phyloP scores from a whole-genome alignment of 2,329 filamentous ascomycete species.

The Aspergillus hortae region DNA sequence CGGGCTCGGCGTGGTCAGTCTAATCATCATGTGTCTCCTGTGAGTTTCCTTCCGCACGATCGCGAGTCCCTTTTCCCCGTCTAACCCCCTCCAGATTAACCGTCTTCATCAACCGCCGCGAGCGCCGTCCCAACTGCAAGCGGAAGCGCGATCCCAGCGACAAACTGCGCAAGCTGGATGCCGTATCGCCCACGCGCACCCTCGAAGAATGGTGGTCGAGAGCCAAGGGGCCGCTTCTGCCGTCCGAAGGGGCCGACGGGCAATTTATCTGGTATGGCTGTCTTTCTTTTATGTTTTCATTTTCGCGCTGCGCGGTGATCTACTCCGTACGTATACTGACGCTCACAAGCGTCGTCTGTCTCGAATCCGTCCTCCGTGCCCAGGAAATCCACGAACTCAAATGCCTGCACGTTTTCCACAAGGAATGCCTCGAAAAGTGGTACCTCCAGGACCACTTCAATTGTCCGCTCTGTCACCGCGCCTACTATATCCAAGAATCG shows the following conservation, averaged over 20 bases:
- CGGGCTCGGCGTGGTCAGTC: constrained; percentile 27
- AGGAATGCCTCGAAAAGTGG: constrained; percentile 39
- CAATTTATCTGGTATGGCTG: constrained; percentile 35
- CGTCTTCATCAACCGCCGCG: constrained; percentile 32
- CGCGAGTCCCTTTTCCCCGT: not conserved
- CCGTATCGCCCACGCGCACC: constrained; percentile 32
- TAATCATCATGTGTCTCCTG: constrained; percentile 32
- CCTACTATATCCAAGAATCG: constrained; percentile 31
- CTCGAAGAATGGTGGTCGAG: constrained; percentile 37
- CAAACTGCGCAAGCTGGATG: constrained; percentile 33
- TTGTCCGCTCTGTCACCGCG: constrained; percentile 36
- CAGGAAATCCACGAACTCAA: constrained; percentile 37
- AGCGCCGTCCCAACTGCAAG: constrained; percentile 18
- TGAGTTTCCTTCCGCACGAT: constrained; percentile 14
- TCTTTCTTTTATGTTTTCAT: constrained; percentile 1
- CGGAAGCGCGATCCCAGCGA: constrained; percentile 24
- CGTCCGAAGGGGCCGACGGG: constrained; percentile 30
- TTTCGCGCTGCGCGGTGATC: too few species aligned
- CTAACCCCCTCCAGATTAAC: constrained; percentile 21
- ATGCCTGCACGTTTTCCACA: constrained; percentile 39
- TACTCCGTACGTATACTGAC: too few species aligned
- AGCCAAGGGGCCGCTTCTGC: constrained; percentile 28
- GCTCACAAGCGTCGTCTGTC: constrained; percentile 30
- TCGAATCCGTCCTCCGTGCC: constrained; percentile 33
- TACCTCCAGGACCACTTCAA: constrained; percentile 37